Percentiles rank a stretch among this genome's conserved stretches.
phyloP scores from a whole-genome alignment of 1,284 basidiomycete species.

The Rhodotorula glutinis region DNA sequence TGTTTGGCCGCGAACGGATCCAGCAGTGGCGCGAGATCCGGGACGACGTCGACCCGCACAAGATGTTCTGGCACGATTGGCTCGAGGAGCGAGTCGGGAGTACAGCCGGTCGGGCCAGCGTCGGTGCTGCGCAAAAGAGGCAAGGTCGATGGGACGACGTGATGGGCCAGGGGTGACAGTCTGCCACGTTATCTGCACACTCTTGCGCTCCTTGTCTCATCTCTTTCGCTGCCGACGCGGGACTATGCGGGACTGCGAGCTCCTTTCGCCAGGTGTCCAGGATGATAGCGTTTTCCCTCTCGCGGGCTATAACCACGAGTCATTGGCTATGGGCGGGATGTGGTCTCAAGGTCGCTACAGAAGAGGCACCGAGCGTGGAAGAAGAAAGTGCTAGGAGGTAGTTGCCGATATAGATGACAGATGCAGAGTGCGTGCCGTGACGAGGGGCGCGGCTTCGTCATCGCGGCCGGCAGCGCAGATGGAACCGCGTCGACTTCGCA shows the following conservation, averaged over 20 bases:
- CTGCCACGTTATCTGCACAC: no score
- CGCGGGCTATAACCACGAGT: no score
- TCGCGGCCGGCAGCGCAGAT: not conserved
- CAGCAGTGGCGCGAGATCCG: not conserved
- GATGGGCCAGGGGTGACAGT: constrained; percentile 3
- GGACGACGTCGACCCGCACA: not conserved
- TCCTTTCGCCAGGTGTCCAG: no score
- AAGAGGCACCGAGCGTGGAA: no score
- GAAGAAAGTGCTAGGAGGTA: no score
- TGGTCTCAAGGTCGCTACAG: no score
- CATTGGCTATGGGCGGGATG: no score
- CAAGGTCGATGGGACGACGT: constrained; percentile 8
- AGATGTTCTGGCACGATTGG: constrained; percentile 5
- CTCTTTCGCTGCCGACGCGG: no score
- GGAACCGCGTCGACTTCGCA: not conserved
- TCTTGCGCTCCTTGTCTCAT: not conserved
- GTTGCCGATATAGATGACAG: no score
- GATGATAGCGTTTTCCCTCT: no score
- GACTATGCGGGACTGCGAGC: no score
- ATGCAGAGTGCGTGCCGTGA: not conserved
- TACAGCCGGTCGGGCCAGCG: not conserved
- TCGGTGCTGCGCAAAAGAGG: not conserved
- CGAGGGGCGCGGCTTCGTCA: not conserved
- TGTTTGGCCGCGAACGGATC: not conserved
- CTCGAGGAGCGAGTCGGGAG: constrained; percentile 2